Evolutionary conservation across 75 land plant genomes (phyloP).

Genomic region (Pinus tabuliformis): DNA sequence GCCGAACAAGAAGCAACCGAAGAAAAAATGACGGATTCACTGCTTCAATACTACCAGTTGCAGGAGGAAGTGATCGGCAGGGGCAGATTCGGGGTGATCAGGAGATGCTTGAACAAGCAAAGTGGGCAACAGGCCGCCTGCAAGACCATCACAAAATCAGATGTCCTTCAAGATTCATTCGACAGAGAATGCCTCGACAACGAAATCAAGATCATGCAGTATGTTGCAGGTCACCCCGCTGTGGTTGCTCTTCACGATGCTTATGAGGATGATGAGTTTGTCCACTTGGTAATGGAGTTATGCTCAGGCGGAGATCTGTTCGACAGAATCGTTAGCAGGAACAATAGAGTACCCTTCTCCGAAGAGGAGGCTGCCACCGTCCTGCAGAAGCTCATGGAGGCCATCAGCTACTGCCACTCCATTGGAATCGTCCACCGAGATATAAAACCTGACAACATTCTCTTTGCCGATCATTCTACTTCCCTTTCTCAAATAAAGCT

Average conservation of each 20-base stretch:
- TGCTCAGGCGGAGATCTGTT: slow-evolving; percentile 30
- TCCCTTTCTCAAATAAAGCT: slow-evolving; percentile 20
- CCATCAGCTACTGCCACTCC: slow-evolving; percentile 44
- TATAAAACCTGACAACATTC: slow-evolving; percentile 62
- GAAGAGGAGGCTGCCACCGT: slow-evolving; percentile 45
- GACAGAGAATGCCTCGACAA: slow-evolving; percentile 35
- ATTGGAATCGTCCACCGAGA: slow-evolving; percentile 61
- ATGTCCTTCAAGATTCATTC: slow-evolving; percentile 21
- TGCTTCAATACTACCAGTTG: too few species aligned
- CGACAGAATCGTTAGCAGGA: slow-evolving; percentile 23
- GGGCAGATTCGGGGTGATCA: slow-evolving; percentile 46
- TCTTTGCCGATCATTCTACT: slow-evolving; percentile 19
- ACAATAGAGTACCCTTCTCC: slow-evolving; percentile 3
- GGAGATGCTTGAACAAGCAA: slow-evolving; percentile 14
- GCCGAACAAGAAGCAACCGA: too few species aligned
- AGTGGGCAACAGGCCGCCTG: slow-evolving; percentile 35
- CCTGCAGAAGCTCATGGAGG: slow-evolving; percentile 23
- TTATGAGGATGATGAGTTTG: slow-evolving; percentile 27
- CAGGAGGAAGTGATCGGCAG: slow-evolving; percentile 41
- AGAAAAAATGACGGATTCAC: too few species aligned
- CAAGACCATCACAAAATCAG: neutral
- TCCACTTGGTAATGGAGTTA: slow-evolving; percentile 15
- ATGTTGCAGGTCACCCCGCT: slow-evolving; percentile 16
- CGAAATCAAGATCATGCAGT: slow-evolving; percentile 38
- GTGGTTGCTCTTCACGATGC: slow-evolving; percentile 27